These are phyloP conservation scores for Anacardium occidentale DNA, from an alignment of 345 rosid species.

Conservation along the genomic window DNA sequence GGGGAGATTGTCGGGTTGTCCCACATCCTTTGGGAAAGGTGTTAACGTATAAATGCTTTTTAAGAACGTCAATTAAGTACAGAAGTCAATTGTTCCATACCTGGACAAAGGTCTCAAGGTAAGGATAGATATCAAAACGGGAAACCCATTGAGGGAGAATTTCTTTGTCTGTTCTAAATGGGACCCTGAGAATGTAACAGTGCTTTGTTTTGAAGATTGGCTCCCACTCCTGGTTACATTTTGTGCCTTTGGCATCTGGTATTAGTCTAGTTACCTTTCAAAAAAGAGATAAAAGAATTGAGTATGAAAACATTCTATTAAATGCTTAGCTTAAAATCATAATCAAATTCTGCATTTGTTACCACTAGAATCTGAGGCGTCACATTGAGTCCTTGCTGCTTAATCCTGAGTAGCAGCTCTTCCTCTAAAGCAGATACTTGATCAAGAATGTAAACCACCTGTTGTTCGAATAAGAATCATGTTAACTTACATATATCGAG, in stretches of 20 bases:
- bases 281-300: neutral
- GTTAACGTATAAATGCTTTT: too few species aligned
- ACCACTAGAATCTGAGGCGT: conserved; percentile 89
- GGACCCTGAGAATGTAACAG: conserved; percentile 78
- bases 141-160: conserved; percentile 84
- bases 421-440: conserved; percentile 95
- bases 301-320: neutral
- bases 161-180: conserved; percentile 70
- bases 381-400: conserved; percentile 66
- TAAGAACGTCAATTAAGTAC: too few species aligned
- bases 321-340: neutral
- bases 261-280: conserved; percentile 65
- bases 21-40: too few species aligned
- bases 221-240: conserved; percentile 79
- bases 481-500: too few species aligned
- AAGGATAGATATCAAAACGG: conserved; percentile 88
- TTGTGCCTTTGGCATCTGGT: conserved; percentile 79
- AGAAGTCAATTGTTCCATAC: conserved; percentile 24
- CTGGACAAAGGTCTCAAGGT: conserved; percentile 73
- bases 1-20: too few species aligned
- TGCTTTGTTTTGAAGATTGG: conserved; percentile 61
- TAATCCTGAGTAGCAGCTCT: conserved; percentile 63
- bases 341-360: neutral
- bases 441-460: conserved; percentile 98
- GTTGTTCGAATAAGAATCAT: neutral